Evolutionary conservation across 805 yeast species (phyloP).

Genomic region (Schizosaccharomyces cryophilus): DNA sequence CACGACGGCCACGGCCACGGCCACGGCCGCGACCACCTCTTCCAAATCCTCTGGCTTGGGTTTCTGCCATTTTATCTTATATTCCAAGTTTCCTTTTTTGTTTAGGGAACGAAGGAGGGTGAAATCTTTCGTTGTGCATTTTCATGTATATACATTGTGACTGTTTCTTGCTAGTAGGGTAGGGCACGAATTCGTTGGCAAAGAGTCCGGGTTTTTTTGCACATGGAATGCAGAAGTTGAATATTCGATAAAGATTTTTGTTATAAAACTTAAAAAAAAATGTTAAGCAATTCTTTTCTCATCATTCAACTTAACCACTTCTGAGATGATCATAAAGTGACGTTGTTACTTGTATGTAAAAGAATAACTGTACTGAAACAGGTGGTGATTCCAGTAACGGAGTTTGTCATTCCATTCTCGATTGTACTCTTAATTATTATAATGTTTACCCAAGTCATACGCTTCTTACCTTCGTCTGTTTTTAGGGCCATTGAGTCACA

Average conservation of each 20-base stretch:
- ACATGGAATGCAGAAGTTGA: not conserved
- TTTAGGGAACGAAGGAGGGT: not conserved
- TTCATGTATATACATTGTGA: not conserved
- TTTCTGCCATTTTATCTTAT: not conserved
- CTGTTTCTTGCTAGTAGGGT: not conserved
- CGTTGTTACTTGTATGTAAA: too few relatives aligned
- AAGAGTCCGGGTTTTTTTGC: not conserved
- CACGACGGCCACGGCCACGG: slow-evolving; percentile 39
- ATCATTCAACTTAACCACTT: too few relatives aligned
- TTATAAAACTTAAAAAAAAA: too few relatives aligned
- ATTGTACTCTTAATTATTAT: too few relatives aligned
- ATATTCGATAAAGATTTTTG: not conserved
- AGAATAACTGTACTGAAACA: too few relatives aligned
- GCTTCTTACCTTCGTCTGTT: too few relatives aligned
- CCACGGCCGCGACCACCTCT: slow-evolving; percentile 20
- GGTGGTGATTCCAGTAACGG: too few relatives aligned
- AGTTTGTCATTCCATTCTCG: too few relatives aligned
- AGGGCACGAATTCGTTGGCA: not conserved
- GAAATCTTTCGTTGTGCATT: not conserved
- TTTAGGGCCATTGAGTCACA: too few relatives aligned
- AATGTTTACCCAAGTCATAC: too few relatives aligned
- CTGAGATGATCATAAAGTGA: too few relatives aligned
- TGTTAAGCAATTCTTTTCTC: too few relatives aligned
- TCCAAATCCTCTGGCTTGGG: slow-evolving; percentile 15
- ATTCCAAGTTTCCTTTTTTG: not conserved